Percentiles rank a stretch among this genome's conserved stretches.
Conservation (phyloP, 805 yeast genomes). For the Metschnikowia aberdeeniae region DNA sequence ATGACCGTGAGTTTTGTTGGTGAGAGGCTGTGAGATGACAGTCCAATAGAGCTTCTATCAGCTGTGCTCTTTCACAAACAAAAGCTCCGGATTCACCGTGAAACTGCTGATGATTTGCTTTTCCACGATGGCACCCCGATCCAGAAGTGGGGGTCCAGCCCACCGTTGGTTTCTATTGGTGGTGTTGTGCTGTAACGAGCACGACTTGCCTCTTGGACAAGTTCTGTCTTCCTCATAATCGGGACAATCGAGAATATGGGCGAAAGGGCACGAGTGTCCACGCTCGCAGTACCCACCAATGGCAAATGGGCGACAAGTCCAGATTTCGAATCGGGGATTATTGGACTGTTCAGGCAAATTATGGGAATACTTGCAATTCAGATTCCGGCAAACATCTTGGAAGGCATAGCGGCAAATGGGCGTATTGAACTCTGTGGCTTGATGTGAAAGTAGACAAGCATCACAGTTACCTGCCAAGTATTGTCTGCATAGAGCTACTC, state of each 20-base stretch:
- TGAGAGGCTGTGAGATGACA: too few relatives aligned
- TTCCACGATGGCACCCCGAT: slow-evolving; percentile 13
- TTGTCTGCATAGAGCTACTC: slow-evolving; percentile 52
- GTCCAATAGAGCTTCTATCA: too few relatives aligned
- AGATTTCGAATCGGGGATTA: slow-evolving; percentile 35
- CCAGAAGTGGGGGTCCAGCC: slow-evolving; percentile 11
- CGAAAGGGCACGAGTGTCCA: slow-evolving; percentile 53
- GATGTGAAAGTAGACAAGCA: slow-evolving; percentile 55
- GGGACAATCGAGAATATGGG: slow-evolving; percentile 65
- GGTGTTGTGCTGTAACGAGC: slow-evolving; percentile 49
- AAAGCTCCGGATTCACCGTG: slow-evolving; percentile 28
- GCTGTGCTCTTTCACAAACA: slow-evolving; percentile 12
- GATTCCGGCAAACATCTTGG: slow-evolving; percentile 29
- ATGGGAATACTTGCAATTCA: slow-evolving; percentile 52
- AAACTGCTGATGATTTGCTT: slow-evolving; percentile 26
- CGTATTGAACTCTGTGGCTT: slow-evolving; percentile 55
- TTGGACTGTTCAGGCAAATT: slow-evolving; percentile 45
- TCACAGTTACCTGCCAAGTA: slow-evolving; percentile 47
- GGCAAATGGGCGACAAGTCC: slow-evolving; percentile 64
- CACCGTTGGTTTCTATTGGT: slow-evolving; percentile 25
- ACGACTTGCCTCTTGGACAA: slow-evolving; percentile 51
- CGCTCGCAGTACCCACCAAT: slow-evolving; percentile 63
- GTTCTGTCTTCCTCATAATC: slow-evolving; percentile 59
- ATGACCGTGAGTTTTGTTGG: too few relatives aligned
- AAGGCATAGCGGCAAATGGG: slow-evolving; percentile 31